Base-by-base conservation (phyloP, 768 basidiomycete species). In the Naganishia randhawae region DNA sequence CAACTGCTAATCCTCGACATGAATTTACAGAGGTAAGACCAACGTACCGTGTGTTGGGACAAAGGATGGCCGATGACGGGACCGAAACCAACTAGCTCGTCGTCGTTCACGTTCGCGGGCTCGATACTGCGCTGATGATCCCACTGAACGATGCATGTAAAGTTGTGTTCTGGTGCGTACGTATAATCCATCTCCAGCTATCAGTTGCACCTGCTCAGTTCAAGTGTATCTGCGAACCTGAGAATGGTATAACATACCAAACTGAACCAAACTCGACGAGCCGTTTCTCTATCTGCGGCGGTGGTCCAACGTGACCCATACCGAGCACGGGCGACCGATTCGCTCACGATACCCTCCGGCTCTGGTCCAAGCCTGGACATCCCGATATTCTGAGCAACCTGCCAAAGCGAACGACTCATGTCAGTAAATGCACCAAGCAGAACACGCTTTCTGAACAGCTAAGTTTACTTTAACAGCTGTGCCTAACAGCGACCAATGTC, bases 351-450 rank as follows among this genome's bases (percentile, higher is more conserved):
- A 17, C 33, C 33, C 11, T 4, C 25, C 22, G 37, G 54, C 31
- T 65, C 63, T 19, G 63, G 45, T 9, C 63, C 63, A 11, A 65
- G 50, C 16, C 63, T 41, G 3, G 63, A 65, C 31, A 51, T 29
- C 11, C 63, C 63, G 31, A 65, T 42, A 27, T 51, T 65, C 50
- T 65, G 63, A 4, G 63, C 63, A 32, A 65, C 48, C 63, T 65
- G 31, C n/a, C 16, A 5, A 42, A 19, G 14, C 19, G 14, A 42
- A 42, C 42, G 19, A 42, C 3, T 19, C 14, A 13, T 42, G 42
- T 4, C 5, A 51, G 50, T 27, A 51, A 25, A 51, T 51, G n/a
- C 22, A 6, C 27, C 25, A 19, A 8, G 8, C 25, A 51, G 41
- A 10, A 27, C n/a, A 16, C 50, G 29, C 25, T 16, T 4, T 25